phyloP scores from a whole-genome alignment of 1,284 basidiomycete species.

The Boletus semigastroideus region DNA sequence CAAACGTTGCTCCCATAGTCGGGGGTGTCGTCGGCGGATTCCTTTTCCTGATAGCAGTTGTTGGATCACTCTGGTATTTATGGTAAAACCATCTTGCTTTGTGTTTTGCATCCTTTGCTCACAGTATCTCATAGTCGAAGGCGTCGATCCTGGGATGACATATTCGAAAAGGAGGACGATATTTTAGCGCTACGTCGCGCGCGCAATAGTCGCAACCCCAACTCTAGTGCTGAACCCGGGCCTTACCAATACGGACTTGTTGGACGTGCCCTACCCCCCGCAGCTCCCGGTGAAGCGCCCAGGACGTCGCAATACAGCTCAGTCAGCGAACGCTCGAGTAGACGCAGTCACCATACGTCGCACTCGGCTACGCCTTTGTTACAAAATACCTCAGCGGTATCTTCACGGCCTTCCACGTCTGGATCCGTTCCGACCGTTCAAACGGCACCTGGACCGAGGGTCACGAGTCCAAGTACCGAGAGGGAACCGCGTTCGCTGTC shows the following conservation, averaged over 20 bases:
- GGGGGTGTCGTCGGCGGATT: slow-evolving; percentile 56
- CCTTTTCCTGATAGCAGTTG: slow-evolving; percentile 43
- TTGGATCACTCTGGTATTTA: slow-evolving; percentile 47
- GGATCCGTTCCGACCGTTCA: slow-evolving; percentile 35
- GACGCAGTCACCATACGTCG: slow-evolving; percentile 33
- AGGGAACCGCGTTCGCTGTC: slow-evolving; percentile 23
- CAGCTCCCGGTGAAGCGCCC: slow-evolving; percentile 36
- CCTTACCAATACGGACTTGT: slow-evolving; percentile 55
- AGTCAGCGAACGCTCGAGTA: slow-evolving; percentile 22
- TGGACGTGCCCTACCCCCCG: slow-evolving; percentile 42
- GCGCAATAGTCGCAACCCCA: slow-evolving; percentile 12
- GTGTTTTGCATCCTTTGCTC: slow-evolving; percentile 8
- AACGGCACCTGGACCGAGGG: slow-evolving; percentile 10
- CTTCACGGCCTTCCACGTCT: slow-evolving; percentile 44
- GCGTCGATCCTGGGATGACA: slow-evolving; percentile 47
- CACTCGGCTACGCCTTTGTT: slow-evolving; percentile 27
- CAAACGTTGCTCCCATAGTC: slow-evolving; percentile 46
- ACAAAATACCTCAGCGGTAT: slow-evolving; percentile 21
- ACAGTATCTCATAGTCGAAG: slow-evolving; percentile 39
- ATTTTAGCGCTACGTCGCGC: slow-evolving; percentile 8
- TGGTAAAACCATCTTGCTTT: slow-evolving; percentile 35
- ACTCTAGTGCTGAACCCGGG: slow-evolving; percentile 32
- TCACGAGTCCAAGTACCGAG: slow-evolving; percentile 3
- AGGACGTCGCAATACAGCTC: slow-evolving; percentile 23
- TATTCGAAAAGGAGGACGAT: slow-evolving; percentile 43